phyloP scores from a whole-genome alignment of 768 basidiomycete species.

The Psilocybe sp. region DNA sequence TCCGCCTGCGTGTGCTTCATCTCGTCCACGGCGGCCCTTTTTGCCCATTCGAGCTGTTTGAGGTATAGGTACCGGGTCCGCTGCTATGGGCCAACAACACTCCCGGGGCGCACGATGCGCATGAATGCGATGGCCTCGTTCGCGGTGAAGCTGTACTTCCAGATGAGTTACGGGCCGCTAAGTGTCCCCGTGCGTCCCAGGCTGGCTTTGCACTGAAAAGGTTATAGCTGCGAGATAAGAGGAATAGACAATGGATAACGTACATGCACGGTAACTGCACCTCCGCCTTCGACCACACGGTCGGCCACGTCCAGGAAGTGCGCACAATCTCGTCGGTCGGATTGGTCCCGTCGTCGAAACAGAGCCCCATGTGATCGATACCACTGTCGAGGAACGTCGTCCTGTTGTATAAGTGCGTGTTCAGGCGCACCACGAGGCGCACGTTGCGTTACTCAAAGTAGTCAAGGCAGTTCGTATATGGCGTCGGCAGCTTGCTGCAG shows the following conservation, averaged over 20 bases:
- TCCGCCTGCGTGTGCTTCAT: constrained; percentile 48
- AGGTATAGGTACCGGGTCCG: constrained; percentile 96
- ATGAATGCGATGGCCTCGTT: constrained; percentile 96
- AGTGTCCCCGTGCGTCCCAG: constrained; percentile 94
- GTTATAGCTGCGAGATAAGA: constrained; percentile 11
- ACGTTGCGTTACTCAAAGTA: constrained; percentile 88
- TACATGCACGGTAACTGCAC: constrained; percentile 87
- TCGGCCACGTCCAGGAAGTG: constrained; percentile 89
- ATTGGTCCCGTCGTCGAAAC: constrained; percentile 98
- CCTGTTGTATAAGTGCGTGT: constrained; percentile 89
- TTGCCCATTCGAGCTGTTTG: constrained; percentile 91
- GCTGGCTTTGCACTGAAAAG: constrained; percentile 86
- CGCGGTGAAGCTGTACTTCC: constrained; percentile 98
- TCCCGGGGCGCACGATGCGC: constrained; percentile 94
- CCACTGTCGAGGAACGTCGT: constrained; percentile 79
- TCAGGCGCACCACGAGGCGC: constrained; percentile 90
- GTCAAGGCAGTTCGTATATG: constrained; percentile 88
- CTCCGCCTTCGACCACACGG: constrained; percentile 68
- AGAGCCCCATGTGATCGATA: constrained; percentile 87
- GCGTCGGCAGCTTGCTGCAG: constrained; percentile 72
- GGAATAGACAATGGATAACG: constrained; percentile 25
- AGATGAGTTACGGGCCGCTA: constrained; percentile 96
- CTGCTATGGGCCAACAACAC: constrained; percentile 91
- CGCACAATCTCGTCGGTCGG: constrained; percentile 94
- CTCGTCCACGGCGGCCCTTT: constrained; percentile 90